Percentiles rank a stretch among this genome's conserved stretches.
Evolutionary conservation across 768 basidiomycete genomes (phyloP).

Genomic region (Hericium erinaceus): DNA sequence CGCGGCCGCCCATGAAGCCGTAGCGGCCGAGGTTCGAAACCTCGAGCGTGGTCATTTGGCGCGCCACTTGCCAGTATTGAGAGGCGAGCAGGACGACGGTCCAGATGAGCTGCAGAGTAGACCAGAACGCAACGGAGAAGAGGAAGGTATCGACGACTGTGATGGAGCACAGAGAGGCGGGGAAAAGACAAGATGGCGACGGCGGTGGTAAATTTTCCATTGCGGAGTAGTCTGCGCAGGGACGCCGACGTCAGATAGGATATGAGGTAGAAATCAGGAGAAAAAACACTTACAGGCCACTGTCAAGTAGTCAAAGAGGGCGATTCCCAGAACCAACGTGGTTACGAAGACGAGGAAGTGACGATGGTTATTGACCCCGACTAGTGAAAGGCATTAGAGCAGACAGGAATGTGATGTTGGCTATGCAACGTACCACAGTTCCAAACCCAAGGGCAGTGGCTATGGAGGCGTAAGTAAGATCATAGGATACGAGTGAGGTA

Average conservation of each 20-base stretch:
- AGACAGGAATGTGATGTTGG: background rate
- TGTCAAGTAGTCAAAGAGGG: slow-evolving; percentile 75
- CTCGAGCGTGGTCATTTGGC: slow-evolving; percentile 94
- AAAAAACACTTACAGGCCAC: slow-evolving; percentile 54
- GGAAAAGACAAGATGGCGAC: slow-evolving; percentile 61
- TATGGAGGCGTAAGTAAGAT: slow-evolving; percentile 22
- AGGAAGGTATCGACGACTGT: slow-evolving; percentile 76
- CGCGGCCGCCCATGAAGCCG: slow-evolving; percentile 95
- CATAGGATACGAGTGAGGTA: background rate
- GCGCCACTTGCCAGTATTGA: slow-evolving; percentile 87
- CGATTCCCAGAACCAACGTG: slow-evolving; percentile 74
- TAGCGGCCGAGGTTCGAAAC: slow-evolving; percentile 92
- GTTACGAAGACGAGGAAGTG: slow-evolving; percentile 92
- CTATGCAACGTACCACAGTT: slow-evolving; percentile 67
- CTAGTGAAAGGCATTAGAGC: slow-evolving; percentile 26
- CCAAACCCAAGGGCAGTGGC: slow-evolving; percentile 99
- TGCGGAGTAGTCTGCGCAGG: slow-evolving; percentile 44
- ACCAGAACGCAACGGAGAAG: slow-evolving; percentile 72
- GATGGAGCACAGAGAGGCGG: slow-evolving; percentile 58
- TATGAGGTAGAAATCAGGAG: background rate
- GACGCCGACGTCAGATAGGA: background rate
- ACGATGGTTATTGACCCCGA: slow-evolving; percentile 89
- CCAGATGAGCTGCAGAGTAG: slow-evolving; percentile 93
- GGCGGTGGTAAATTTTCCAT: slow-evolving; percentile 28
- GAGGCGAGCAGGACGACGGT: slow-evolving; percentile 77